Conservation (phyloP, 306 rosid genomes). For the Astragalus membranaceus region DNA sequence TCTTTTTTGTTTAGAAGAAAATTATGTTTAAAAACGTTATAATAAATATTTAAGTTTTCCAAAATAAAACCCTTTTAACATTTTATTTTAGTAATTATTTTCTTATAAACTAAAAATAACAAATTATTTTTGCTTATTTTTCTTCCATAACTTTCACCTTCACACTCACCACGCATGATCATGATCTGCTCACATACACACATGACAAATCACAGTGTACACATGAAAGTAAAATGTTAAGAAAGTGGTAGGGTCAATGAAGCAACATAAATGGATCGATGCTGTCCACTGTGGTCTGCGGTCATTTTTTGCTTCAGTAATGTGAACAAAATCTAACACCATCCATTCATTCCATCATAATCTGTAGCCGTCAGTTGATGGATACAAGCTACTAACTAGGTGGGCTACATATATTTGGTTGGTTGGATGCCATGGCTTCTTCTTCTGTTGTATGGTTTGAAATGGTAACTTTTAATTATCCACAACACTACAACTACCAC, state of each 20-base stretch:
- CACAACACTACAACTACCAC: background rate
- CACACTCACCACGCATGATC: background rate
- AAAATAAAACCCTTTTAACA: no score
- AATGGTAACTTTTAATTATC: background rate
- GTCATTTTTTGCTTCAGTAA: constrained; percentile 38
- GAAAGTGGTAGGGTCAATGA: constrained; percentile 33
- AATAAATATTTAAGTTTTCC: no score
- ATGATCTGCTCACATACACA: background rate
- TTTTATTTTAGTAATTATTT: no score
- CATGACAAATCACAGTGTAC: background rate
- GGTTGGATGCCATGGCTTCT: constrained; percentile 22
- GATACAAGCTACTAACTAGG: background rate
- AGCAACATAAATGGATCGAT: constrained; percentile 31
- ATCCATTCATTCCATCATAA: constrained; percentile 26
- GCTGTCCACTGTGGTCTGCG: constrained; percentile 5
- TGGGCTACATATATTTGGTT: background rate
- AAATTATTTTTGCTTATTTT: no score
- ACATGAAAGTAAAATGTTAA: background rate
- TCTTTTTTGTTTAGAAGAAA: no score
- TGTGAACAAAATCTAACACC: constrained; percentile 73
- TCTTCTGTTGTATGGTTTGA: background rate
- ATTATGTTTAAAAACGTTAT: no score
- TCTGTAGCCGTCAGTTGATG: constrained; percentile 35
- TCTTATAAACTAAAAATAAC: no score
- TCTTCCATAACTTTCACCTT: background rate